Conservation (phyloP, 2,329 filamentous ascomycete species). For the Hymenoscyphus linearis region DNA sequence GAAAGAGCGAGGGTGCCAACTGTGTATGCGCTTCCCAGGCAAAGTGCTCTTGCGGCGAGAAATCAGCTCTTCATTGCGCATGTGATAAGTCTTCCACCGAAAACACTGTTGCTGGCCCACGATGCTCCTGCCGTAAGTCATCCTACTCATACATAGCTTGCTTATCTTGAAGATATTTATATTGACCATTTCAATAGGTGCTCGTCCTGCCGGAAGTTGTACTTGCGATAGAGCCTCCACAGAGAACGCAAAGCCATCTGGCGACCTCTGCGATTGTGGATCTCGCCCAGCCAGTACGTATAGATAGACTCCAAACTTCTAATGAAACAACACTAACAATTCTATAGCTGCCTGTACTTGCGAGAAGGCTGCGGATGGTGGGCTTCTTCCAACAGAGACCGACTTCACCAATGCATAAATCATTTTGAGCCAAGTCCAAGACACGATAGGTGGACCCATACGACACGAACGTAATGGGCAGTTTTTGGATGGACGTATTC, state of each 20-base stretch:
- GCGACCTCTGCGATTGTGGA: conserved; percentile 70
- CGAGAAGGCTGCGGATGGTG: conserved; percentile 62
- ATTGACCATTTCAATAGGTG: conserved; percentile 29
- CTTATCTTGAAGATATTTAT: conserved; percentile 4
- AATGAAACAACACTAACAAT: conserved; percentile 3
- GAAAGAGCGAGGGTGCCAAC: conserved; percentile 25
- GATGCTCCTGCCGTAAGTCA: conserved; percentile 71
- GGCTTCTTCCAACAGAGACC: conserved; percentile 63
- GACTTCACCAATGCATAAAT: conserved; percentile 69
- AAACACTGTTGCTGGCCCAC: conserved; percentile 66
- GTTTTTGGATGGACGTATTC: not conserved
- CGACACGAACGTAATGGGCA: not conserved
- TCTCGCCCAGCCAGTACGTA: conserved; percentile 62
- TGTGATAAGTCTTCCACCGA: conserved; percentile 73
- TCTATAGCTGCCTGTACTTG: conserved; percentile 69
- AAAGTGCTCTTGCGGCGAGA: conserved; percentile 84
- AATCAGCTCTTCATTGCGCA: conserved; percentile 78
- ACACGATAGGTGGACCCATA: not conserved
- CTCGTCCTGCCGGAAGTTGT: conserved; percentile 73
- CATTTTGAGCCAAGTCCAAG: not conserved
- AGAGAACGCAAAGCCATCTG: conserved; percentile 61
- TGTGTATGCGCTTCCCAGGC: conserved; percentile 52
- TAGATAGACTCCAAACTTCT: not conserved
- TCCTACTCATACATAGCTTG: conserved; percentile 33
- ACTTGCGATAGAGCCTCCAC: conserved; percentile 67